These are phyloP conservation scores for Sporisorium exsertum DNA, from an alignment of 1,284 basidiomycete species.

Conservation along the genomic window DNA sequence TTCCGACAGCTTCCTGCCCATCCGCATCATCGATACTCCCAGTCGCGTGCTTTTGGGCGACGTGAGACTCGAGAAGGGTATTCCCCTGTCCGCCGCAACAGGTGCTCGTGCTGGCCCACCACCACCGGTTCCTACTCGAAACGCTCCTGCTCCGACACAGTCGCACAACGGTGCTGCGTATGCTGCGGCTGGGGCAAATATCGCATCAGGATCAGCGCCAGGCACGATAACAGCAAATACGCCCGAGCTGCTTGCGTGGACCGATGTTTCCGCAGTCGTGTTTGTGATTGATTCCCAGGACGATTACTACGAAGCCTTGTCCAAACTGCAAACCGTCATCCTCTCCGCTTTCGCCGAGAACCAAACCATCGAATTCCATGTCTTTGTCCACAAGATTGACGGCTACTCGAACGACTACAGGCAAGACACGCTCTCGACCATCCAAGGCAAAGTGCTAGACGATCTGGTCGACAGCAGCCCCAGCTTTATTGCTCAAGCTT, in stretches of 20 bases:
- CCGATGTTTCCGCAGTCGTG: slow-evolving; percentile 73
- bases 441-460: slow-evolving; percentile 63
- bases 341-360: slow-evolving; percentile 76
- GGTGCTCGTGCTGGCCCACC: slow-evolving; percentile 30
- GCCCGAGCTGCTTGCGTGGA: slow-evolving; percentile 50
- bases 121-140: slow-evolving; percentile 38
- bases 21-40: slow-evolving; percentile 96
- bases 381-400: slow-evolving; percentile 97
- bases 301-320: slow-evolving; percentile 77
- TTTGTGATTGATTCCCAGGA: slow-evolving; percentile 96
- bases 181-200: neutral
- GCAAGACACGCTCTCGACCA: slow-evolving; percentile 71
- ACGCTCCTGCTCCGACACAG: slow-evolving; percentile 11
- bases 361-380: slow-evolving; percentile 83
- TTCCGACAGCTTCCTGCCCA: slow-evolving; percentile 84
- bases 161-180: neutral
- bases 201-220: slow-evolving; percentile 1
- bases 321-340: slow-evolving; percentile 74
- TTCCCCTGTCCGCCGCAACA: slow-evolving; percentile 26
- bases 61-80: slow-evolving; percentile 38
- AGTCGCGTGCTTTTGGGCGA: slow-evolving; percentile 75
- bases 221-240: slow-evolving; percentile 2
- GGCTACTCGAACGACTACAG: slow-evolving; percentile 91
- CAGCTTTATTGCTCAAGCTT: slow-evolving; percentile 50
- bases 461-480: slow-evolving; percentile 60